Conservation (phyloP, 2,329 filamentous ascomycete species). For the Hymenoscyphus albidus region DNA sequence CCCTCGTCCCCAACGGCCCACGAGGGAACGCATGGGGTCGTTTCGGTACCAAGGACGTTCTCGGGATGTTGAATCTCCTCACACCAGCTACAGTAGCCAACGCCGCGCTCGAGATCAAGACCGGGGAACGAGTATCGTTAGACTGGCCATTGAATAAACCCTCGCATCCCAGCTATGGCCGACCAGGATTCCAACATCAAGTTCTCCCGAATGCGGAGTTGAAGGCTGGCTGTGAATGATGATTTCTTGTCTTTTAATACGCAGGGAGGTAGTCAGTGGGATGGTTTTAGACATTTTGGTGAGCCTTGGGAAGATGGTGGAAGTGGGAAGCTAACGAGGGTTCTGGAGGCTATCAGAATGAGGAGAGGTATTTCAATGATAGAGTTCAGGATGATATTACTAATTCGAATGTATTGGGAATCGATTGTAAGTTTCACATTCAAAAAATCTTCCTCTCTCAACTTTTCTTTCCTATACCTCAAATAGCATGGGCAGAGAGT, state of each 20-base stretch:
- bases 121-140: slow-evolving; percentile 3
- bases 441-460: too few species aligned
- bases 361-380: slow-evolving; percentile 34
- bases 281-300: slow-evolving; percentile 39
- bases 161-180: neutral
- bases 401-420: slow-evolving; percentile 19
- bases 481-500: slow-evolving; percentile 47
- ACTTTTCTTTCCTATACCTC: neutral
- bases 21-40: slow-evolving; percentile 10
- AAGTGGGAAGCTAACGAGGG: neutral
- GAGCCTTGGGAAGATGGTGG: neutral
- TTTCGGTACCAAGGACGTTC: slow-evolving; percentile 3
- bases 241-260: slow-evolving; percentile 35
- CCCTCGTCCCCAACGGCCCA: slow-evolving; percentile 1
- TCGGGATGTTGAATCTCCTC: slow-evolving; percentile 8
- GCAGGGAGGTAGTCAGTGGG: slow-evolving; percentile 43
- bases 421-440: slow-evolving; percentile 17
- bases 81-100: neutral
- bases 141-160: slow-evolving; percentile 9
- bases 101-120: slow-evolving; percentile 6
- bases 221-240: slow-evolving; percentile 8
- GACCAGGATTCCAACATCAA: slow-evolving; percentile 5
- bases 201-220: slow-evolving; percentile 5
- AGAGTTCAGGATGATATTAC: slow-evolving; percentile 21
- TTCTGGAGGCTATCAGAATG: slow-evolving; percentile 30